Base-by-base conservation (phyloP, 768 basidiomycete species). In the Kwoniella pini region DNA sequence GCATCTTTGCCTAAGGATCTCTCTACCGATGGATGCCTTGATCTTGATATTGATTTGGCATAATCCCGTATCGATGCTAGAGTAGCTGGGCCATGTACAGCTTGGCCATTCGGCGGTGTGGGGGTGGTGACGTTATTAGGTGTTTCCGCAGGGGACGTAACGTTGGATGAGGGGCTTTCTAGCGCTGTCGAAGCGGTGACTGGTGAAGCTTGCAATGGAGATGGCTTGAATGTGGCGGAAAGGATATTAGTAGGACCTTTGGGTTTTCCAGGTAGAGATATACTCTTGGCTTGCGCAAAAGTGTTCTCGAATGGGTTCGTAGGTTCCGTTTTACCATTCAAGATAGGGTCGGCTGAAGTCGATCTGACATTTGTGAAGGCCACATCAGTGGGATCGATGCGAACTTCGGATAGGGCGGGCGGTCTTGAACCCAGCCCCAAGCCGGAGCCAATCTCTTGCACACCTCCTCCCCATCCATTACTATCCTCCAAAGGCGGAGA, bases 371-470 rank as follows among this genome's bases (percentile, higher is more conserved):
- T 36, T 36, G 33, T 36, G 7, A 36, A 36, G 33, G 43, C 33
- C 17, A 52, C 49, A 42, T 51, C 63, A 3, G 53, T 22, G 11
- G 57, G 49, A 53, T 59, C 57, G 12, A 59, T 45, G 15, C 57
- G 27, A 4, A 59, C 28, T 21, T 59, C 57, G 19, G 49, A n/a
- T 30, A 30, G 15, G 13, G 38, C 51, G 17, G 57, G 42, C 12
- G 54, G 42, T 11, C 43, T 50, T 1, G 63, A 60, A 17, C 55
- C 60, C 6, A 69, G 38, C 4, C 64, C 65, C 33, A 62, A 24
- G 3, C 71, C 75, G 9, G 40, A 63, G 0, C 77, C 77, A 42
- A 78, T 75, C 45, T 72, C 66, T 60, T 70, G 72, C 4, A 78
- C 71, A 12, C 67, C 67, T n/a, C 62, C 63, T 46, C 61, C 59